These are phyloP conservation scores for Mastigamoeba balamuthi DNA, from an alignment of 78 protist genomes.

Conservation along the genomic window DNA sequence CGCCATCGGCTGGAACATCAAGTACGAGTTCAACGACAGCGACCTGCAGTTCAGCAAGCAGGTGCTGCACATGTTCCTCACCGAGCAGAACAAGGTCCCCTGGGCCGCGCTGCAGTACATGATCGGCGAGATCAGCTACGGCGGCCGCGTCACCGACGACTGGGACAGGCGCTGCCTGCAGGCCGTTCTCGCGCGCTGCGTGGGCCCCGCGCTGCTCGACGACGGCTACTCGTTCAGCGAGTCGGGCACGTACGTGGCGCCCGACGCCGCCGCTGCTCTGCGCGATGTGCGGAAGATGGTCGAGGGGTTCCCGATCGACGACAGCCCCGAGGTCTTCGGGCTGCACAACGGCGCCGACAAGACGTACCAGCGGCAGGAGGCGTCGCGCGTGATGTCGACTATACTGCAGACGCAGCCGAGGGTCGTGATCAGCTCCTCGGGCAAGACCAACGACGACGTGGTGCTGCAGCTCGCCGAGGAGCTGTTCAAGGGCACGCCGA, in stretches of 20 bases:
- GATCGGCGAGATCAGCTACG: slow-evolving; percentile 89
- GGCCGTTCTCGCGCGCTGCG: slow-evolving; percentile 78
- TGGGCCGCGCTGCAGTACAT: slow-evolving; percentile 83
- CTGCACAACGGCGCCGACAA: slow-evolving; percentile 81
- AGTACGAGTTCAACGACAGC: slow-evolving; percentile 88
- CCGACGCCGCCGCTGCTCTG: slow-evolving; percentile 8
- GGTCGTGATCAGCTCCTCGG: too few species aligned
- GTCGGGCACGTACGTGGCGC: slow-evolving; percentile 26
- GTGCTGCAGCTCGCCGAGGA: too few species aligned
- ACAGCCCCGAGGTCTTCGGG: slow-evolving; percentile 69
- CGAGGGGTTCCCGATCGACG: slow-evolving; percentile 45
- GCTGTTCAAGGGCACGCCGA: too few species aligned
- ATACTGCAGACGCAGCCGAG: too few species aligned
- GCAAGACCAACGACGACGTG: too few species aligned
- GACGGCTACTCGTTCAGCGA: slow-evolving; percentile 10
- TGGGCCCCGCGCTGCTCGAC: slow-evolving; percentile 89
- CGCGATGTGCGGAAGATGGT: background rate
- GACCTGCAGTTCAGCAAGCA: slow-evolving; percentile 68
- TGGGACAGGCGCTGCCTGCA: slow-evolving; percentile 75
- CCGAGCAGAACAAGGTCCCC: slow-evolving; percentile 48
- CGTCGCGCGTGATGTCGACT: slow-evolving; percentile 4
- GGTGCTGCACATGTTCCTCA: slow-evolving; percentile 30
- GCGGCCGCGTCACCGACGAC: slow-evolving; percentile 86
- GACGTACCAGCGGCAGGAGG: slow-evolving; percentile 42
- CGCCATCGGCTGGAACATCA: slow-evolving; percentile 85